A percentile compares a stretch with the other conserved stretches of the same genome.
These are phyloP conservation scores for Apostasia shenzhenica DNA, from an alignment of 106 monocot genomes.

Conservation along the genomic window DNA sequence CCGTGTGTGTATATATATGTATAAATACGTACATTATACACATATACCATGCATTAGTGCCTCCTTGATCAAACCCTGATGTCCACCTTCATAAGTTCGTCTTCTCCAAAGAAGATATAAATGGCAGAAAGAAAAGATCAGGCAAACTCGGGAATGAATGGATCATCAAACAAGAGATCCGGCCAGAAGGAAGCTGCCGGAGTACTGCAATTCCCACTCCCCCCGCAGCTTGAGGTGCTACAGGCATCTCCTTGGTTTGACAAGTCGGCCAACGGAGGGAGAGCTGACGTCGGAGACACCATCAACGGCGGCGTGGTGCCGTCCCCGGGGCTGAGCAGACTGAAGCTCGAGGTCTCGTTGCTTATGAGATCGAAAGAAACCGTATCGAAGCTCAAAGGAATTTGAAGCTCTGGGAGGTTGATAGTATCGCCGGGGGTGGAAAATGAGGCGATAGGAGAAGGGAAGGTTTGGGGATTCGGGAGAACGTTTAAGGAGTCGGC, in stretches of 20 bases:
- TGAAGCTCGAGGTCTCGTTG: slow-evolving; percentile 15
- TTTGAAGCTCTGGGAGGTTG: slow-evolving; percentile 5
- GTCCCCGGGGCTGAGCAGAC: slow-evolving; percentile 17
- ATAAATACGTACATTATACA: too few species aligned
- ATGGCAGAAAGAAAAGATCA: slow-evolving; percentile 9
- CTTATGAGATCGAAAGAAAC: neutral
- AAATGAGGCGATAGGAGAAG: neutral
- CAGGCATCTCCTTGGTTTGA: slow-evolving; percentile 23
- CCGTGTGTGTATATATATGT: too few species aligned
- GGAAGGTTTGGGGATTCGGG: neutral
- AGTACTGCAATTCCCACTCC: slow-evolving; percentile 1
- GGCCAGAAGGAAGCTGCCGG: slow-evolving; percentile 46
- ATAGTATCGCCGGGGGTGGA: slow-evolving; percentile 2
- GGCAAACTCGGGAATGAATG: slow-evolving; percentile 49
- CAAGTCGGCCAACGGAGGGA: slow-evolving; percentile 21
- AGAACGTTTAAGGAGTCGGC: neutral
- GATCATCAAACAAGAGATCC: slow-evolving; percentile 59
- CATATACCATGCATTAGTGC: too few species aligned
- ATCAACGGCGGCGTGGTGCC: neutral
- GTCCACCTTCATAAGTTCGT: neutral
- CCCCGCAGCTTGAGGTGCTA: slow-evolving; percentile 26
- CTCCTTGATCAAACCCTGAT: neutral
- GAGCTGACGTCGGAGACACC: neutral
- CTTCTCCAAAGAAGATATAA: neutral
- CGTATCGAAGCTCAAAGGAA: slow-evolving; percentile 17